Base-by-base conservation (phyloP, 179 eudicot species). In the Beta corolliflora region DNA sequence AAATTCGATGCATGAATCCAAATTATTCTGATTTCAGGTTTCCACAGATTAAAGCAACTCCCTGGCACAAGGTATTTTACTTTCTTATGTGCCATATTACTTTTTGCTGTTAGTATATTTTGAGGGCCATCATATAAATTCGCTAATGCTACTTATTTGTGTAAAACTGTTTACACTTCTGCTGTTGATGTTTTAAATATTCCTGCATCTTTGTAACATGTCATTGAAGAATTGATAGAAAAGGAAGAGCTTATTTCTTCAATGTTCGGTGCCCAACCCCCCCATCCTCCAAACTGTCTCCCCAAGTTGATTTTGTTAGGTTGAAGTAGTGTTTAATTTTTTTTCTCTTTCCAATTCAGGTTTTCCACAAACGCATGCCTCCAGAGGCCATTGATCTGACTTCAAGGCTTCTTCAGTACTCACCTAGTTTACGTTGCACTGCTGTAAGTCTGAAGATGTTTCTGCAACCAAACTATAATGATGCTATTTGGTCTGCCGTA, bases 1-100 rank as follows among this genome's bases (percentile, higher is more conserved):
- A 93, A 89, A 88, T 92, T 67, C 91, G 94, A 54, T 92, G 97
- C 70, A 93, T 93, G 97, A 93, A 93, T 87, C 97, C 97, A 53
- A 92, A 87, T 83, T 93, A 92, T 73, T 86, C 86, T 68, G 95
- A 93, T 77, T 93, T 93, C 82, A 89, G 93, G 88, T 93, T 93
- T 85, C 97, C 97, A 67, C 97, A 93, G 79, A 86, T 90, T 14
- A 93, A 93, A 78, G 97, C 97, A 44, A 94, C 92, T 83, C 97
- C 97, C 29, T 93, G 95, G 97, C 97, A 93, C 82, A 93, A 92
- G 95, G 97, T 93, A 72, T 45, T 75, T 58, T 60, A 12, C 61
- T 63, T 46, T 60, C 52, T 29, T 25, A 12, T 45, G 70, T 31
- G 65, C 21, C 50, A 44, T 44, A 11, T 69, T 12, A 54, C 44